Evolutionary conservation across 441 rosid genomes (phyloP).

Genomic region (Sinapis alba): DNA sequence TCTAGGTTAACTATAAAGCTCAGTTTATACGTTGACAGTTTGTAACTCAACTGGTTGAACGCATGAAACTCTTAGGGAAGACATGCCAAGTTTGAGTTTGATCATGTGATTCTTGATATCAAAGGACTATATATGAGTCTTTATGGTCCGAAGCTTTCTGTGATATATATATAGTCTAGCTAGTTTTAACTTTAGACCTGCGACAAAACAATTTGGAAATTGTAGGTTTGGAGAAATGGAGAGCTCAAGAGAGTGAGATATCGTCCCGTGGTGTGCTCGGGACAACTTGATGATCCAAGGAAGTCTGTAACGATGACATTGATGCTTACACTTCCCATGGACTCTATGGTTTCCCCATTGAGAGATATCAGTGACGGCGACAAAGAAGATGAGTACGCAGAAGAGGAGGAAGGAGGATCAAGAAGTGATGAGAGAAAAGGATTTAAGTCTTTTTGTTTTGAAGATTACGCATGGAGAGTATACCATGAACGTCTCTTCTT

Average conservation of each 20-base stretch:
- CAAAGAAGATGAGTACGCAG: constrained; percentile 9
- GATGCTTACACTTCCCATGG: constrained; percentile 59
- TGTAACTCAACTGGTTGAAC: not conserved
- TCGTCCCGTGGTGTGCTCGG: constrained; percentile 45
- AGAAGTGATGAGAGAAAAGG: constrained; percentile 9
- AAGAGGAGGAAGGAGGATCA: not conserved
- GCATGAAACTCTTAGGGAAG: not conserved
- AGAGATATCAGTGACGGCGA: constrained; percentile 5
- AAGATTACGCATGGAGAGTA: constrained; percentile 84
- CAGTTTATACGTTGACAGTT: not conserved
- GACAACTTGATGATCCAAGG: constrained; percentile 29
- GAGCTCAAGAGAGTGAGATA: constrained; percentile 73
- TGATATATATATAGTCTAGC: not conserved
- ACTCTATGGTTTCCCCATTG: constrained; percentile 54
- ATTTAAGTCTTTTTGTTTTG: constrained; percentile 63
- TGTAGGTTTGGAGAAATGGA: constrained; percentile 83
- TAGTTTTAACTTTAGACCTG: constrained; percentile 1
- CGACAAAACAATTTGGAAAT: not conserved
- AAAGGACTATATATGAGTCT: not conserved
- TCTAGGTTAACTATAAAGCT: not conserved
- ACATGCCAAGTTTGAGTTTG: not conserved
- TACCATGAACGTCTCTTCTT: constrained; percentile 60
- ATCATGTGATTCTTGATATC: not conserved
- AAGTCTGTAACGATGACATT: constrained; percentile 55
- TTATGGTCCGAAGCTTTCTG: not conserved